These are phyloP conservation scores for Nephelium lappaceum DNA, from an alignment of 345 rosid species.

Conservation along the genomic window DNA sequence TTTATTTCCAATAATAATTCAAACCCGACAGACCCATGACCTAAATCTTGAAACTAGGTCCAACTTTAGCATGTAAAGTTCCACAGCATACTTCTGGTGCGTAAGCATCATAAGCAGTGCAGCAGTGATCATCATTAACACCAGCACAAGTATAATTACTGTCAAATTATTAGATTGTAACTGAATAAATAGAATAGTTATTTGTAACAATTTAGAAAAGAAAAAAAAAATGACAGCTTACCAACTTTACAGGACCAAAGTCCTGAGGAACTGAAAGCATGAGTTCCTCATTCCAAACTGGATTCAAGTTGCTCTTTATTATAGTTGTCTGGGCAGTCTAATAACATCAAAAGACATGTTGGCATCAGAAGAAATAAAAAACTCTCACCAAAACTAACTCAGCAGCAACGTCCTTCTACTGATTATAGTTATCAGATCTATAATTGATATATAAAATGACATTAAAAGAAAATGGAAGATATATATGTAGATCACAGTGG, in stretches of 20 bases:
- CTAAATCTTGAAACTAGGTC: not conserved
- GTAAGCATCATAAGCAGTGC: not conserved
- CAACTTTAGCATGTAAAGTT: not conserved
- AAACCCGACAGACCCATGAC: not conserved
- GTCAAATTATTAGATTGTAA: not conserved
- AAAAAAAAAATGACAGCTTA: conserved; percentile 26
- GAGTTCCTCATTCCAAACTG: conserved; percentile 83
- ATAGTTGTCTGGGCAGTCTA: conserved; percentile 63
- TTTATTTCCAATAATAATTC: not conserved
- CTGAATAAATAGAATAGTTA: not conserved
- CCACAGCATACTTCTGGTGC: not conserved
- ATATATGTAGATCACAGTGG: not conserved
- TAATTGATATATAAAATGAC: not conserved
- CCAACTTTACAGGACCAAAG: conserved; percentile 68
- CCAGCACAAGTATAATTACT: not conserved
- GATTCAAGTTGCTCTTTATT: conserved; percentile 70
- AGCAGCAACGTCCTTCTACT: no score
- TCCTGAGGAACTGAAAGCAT: conserved; percentile 75
- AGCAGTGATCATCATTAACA: not conserved
- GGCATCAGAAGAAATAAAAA: not conserved
- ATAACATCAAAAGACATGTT: conserved; percentile 12
- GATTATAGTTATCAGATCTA: no score
- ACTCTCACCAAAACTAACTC: not conserved
- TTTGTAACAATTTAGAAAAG: not conserved
- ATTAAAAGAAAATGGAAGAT: conserved; percentile 2